Conservation (phyloP, 805 yeast species). For the Saccharomycopsis selenospora region DNA sequence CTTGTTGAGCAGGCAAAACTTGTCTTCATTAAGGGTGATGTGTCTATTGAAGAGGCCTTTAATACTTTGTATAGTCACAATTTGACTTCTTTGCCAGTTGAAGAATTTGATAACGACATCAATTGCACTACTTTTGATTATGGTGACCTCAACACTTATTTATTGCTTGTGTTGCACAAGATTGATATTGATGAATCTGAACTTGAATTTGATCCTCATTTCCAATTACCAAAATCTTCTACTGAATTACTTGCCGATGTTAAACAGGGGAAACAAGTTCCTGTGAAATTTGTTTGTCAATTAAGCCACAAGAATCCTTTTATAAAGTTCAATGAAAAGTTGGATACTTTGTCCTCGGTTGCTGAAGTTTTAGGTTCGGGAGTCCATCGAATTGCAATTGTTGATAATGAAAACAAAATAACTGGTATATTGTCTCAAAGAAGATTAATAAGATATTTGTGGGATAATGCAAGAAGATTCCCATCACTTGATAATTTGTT, state of each 20-base stretch:
- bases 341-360: constrained; percentile 61
- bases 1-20: constrained; percentile 74
- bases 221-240: constrained; percentile 25
- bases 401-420: constrained; percentile 47
- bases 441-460: constrained; percentile 71
- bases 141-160: constrained; percentile 80
- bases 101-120: constrained; percentile 44
- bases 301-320: constrained; percentile 86
- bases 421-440: constrained; percentile 89
- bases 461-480: constrained; percentile 90
- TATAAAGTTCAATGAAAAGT: constrained; percentile 58
- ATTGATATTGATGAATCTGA: constrained; percentile 32
- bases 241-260: constrained; percentile 38
- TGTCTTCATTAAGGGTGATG: constrained; percentile 55
- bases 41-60: constrained; percentile 83
- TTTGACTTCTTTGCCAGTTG: constrained; percentile 83
- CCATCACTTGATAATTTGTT: constrained; percentile 72
- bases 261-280: constrained; percentile 67
- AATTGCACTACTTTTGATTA: constrained; percentile 85
- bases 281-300: constrained; percentile 80
- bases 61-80: constrained; percentile 64
- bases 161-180: constrained; percentile 77
- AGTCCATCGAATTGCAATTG: constrained; percentile 86
- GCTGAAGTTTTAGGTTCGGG: constrained; percentile 90
- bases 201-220: constrained; percentile 26